phyloP scores from a whole-genome alignment of 208 protist genomes.

The Polymyxa betae region DNA sequence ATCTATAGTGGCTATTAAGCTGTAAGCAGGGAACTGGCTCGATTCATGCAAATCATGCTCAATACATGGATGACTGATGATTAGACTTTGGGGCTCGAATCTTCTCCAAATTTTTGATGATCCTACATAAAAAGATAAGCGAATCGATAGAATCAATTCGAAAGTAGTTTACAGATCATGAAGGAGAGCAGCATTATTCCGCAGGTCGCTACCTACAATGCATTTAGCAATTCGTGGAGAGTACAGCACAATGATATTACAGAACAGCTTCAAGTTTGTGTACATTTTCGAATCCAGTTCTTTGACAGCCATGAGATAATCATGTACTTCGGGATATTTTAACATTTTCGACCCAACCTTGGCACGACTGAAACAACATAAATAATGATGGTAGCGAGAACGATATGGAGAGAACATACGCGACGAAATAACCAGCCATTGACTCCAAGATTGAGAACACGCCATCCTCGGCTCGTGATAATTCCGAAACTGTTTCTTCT shows the following conservation, averaged over 20 bases:
- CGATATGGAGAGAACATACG: background rate
- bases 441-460: slow-evolving; percentile 23
- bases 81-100: slow-evolving; percentile 30
- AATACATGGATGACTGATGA: slow-evolving; percentile 48
- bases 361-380: background rate
- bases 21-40: no score
- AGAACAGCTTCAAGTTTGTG: slow-evolving; percentile 26
- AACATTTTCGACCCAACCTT: slow-evolving; percentile 40
- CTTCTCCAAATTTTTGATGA: slow-evolving; percentile 49
- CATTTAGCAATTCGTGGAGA: background rate
- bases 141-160: background rate
- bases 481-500: slow-evolving; percentile 47
- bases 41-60: no score
- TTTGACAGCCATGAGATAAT: slow-evolving; percentile 34
- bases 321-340: slow-evolving; percentile 48
- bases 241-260: background rate
- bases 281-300: slow-evolving; percentile 49
- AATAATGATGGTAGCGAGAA: no score
- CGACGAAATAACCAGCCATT: slow-evolving; percentile 22
- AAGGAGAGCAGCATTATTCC: slow-evolving; percentile 33
- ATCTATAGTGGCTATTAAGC: no score
- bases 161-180: slow-evolving; percentile 25
- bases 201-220: slow-evolving; percentile 12
- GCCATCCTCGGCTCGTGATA: slow-evolving; percentile 26
- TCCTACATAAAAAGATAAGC: background rate